Conservation (phyloP, 371 early-diverging fungal genomes). For the Syncephalis plumigaleata region DNA sequence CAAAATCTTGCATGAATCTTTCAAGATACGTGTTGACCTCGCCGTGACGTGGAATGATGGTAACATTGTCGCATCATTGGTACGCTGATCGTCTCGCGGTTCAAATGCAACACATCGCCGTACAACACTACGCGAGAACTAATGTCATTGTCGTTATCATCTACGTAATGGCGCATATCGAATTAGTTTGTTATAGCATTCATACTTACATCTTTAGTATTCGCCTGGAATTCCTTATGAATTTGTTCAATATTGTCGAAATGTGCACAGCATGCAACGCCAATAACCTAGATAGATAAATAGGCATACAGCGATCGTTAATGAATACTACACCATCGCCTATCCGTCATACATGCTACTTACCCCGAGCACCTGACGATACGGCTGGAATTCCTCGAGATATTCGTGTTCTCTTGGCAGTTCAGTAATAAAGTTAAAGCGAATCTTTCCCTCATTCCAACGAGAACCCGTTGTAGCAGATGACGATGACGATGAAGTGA, state of each 20-base stretch:
- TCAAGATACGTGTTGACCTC: slow-evolving; percentile 57
- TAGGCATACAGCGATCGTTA: not conserved
- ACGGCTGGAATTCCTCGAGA: slow-evolving; percentile 63
- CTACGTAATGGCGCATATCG: too few relatives aligned
- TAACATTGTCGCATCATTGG: slow-evolving; percentile 52
- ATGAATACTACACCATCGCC: not conserved
- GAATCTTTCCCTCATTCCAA: slow-evolving; percentile 46
- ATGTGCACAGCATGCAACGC: slow-evolving; percentile 68
- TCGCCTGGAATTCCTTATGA: slow-evolving; percentile 34
- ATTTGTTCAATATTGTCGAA: slow-evolving; percentile 46
- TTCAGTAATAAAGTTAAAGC: slow-evolving; percentile 54
- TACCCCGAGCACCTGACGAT: slow-evolving; percentile 61
- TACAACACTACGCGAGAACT: slow-evolving; percentile 58
- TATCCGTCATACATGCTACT: too few relatives aligned
- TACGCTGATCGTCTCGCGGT: slow-evolving; percentile 42
- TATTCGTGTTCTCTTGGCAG: slow-evolving; percentile 43
- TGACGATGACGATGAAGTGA: too few relatives aligned
- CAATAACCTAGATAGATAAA: slow-evolving; percentile 38
- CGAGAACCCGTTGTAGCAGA: not conserved
- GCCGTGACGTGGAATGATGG: slow-evolving; percentile 69
- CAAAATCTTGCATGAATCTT: slow-evolving; percentile 56
- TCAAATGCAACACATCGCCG: slow-evolving; percentile 70
- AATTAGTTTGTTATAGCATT: not conserved
- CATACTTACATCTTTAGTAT: slow-evolving; percentile 34
- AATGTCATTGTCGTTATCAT: not conserved